A percentile compares a stretch with the other conserved stretches of the same genome.
Evolutionary conservation across 768 basidiomycete genomes (phyloP).

Genomic region (Pleurotus tuber-regium): DNA sequence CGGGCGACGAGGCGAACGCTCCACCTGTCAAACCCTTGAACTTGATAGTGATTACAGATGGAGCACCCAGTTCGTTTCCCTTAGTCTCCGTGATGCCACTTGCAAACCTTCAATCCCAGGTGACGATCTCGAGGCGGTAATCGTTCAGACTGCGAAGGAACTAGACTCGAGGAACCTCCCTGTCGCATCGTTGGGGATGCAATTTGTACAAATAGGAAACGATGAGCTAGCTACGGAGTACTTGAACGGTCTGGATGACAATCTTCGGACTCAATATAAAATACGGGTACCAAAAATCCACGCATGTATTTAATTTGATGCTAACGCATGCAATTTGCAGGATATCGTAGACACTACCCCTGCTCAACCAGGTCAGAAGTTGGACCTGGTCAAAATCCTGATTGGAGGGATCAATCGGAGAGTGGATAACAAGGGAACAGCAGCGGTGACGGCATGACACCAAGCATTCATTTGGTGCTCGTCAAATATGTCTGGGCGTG

Average conservation of each 20-base stretch:
- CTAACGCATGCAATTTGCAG: slow-evolving; percentile 21
- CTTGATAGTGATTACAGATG: slow-evolving; percentile 55
- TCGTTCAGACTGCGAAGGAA: slow-evolving; percentile 37
- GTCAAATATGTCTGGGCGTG: too few species aligned
- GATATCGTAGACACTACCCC: slow-evolving; percentile 70
- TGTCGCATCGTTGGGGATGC: slow-evolving; percentile 54
- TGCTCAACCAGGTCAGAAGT: slow-evolving; percentile 34
- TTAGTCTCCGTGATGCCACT: not conserved
- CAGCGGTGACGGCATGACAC: not conserved
- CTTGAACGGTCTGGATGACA: slow-evolving; percentile 51
- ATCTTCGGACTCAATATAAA: slow-evolving; percentile 34
- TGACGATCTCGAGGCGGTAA: slow-evolving; percentile 40
- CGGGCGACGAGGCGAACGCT: slow-evolving; percentile 14
- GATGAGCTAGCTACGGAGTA: slow-evolving; percentile 37
- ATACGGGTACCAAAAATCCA: slow-evolving; percentile 34
- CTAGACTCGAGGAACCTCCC: slow-evolving; percentile 46
- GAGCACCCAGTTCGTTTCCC: slow-evolving; percentile 40
- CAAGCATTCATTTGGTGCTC: too few species aligned
- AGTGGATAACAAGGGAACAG: slow-evolving; percentile 16
- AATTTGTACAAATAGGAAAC: slow-evolving; percentile 62
- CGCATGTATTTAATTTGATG: not conserved
- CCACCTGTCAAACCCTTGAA: slow-evolving; percentile 43
- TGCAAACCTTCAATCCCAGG: too few species aligned
- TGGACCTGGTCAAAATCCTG: slow-evolving; percentile 58
- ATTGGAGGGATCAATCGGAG: slow-evolving; percentile 60